Conservation (phyloP, 2,329 filamentous ascomycete genomes). For the Trichoderma oligosporum region DNA sequence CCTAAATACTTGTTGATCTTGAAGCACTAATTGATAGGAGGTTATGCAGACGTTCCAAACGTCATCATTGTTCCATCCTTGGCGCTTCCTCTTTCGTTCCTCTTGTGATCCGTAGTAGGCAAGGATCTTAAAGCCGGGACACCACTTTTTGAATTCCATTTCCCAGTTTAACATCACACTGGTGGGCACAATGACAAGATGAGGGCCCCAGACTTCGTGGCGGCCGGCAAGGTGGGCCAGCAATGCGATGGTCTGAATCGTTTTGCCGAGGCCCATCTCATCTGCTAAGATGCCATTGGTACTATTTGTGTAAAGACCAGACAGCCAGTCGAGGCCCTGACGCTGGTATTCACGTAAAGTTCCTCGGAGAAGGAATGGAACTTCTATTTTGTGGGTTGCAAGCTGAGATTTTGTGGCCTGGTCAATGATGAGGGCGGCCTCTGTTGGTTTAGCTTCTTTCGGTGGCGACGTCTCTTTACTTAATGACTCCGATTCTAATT, state of each 20-base stretch:
- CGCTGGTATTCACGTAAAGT: slow-evolving; percentile 94
- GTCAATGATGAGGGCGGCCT: slow-evolving; percentile 33
- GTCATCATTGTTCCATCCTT: slow-evolving; percentile 90
- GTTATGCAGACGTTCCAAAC: slow-evolving; percentile 98
- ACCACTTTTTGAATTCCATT: slow-evolving; percentile 99
- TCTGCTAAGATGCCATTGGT: slow-evolving; percentile 97
- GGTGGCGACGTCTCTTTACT: neutral
- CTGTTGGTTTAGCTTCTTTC: slow-evolving; percentile 25
- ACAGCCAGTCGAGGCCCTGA: slow-evolving; percentile 94
- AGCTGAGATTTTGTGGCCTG: slow-evolving; percentile 31
- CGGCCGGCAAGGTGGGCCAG: slow-evolving; percentile 88
- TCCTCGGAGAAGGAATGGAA: slow-evolving; percentile 80
- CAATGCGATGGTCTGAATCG: slow-evolving; percentile 93
- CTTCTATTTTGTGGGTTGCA: slow-evolving; percentile 58
- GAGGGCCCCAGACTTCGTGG: slow-evolving; percentile 90
- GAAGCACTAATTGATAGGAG: slow-evolving; percentile 91
- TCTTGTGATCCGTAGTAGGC: slow-evolving; percentile 95
- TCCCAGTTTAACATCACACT: slow-evolving; percentile 99
- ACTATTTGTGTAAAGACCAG: slow-evolving; percentile 82
- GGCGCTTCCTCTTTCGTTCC: slow-evolving; percentile 84
- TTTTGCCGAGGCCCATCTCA: slow-evolving; percentile 98
- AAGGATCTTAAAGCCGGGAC: slow-evolving; percentile 94
- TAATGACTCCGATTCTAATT: slow-evolving; percentile 42
- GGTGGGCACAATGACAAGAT: slow-evolving; percentile 92
- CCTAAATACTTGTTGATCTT: slow-evolving; percentile 92